Percentiles rank a stretch among this genome's conserved stretches.
phyloP scores from a whole-genome alignment of 129 eudicot genomes.

The Flaveria trinervia region DNA sequence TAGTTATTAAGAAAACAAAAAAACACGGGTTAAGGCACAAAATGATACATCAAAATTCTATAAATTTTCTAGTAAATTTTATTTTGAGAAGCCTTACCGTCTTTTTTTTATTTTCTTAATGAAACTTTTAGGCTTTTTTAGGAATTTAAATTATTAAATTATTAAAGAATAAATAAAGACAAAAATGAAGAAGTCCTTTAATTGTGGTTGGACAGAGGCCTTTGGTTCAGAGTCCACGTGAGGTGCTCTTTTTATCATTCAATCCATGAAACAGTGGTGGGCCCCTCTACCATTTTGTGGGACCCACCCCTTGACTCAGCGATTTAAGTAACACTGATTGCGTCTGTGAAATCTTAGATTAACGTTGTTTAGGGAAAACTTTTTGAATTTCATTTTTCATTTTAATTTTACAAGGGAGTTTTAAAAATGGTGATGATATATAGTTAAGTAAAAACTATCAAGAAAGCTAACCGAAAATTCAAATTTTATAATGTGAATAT shows the following conservation, averaged over 20 bases:
- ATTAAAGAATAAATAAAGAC: neutral
- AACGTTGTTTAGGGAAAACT: slow-evolving; percentile 26
- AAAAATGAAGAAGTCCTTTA: slow-evolving; percentile 20
- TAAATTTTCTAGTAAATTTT: too few species aligned
- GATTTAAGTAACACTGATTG: slow-evolving; percentile 28
- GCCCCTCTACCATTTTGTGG: slow-evolving; percentile 22
- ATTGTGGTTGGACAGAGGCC: slow-evolving; percentile 79
- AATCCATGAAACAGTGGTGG: slow-evolving; percentile 85
- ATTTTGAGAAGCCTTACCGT: too few species aligned
- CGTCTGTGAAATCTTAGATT: slow-evolving; percentile 19
- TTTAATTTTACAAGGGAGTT: neutral
- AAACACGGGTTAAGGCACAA: too few species aligned
- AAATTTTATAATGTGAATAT: neutral
- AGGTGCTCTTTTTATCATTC: slow-evolving; percentile 99
- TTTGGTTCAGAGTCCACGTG: slow-evolving; percentile 99
- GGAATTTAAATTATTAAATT: neutral
- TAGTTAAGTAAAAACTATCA: neutral
- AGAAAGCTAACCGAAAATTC: neutral
- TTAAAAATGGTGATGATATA: neutral
- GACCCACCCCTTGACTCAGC: slow-evolving; percentile 37
- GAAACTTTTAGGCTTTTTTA: neutral
- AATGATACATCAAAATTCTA: too few species aligned
- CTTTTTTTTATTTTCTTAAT: neutral
- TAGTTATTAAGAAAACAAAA: too few species aligned
- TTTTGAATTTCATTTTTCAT: neutral